Base-by-base conservation (phyloP, 495 filamentous ascomycete species). In the Annulohypoxylon moriforme region DNA sequence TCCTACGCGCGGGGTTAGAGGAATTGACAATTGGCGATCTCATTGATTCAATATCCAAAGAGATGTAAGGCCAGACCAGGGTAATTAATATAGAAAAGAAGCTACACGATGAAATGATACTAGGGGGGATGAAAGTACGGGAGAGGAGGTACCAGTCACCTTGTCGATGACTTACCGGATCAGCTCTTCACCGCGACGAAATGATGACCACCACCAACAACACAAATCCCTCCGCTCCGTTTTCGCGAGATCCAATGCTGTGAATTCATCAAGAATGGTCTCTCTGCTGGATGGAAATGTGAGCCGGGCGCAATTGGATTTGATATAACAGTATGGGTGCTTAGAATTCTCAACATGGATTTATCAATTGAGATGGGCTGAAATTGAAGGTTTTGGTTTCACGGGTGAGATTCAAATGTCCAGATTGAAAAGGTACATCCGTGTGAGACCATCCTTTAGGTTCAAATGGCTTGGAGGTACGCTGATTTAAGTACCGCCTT, bases 321-420 rank as follows among this genome's bases (percentile, higher is more conserved):
- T 36, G 14, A 24, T 20, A 40, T 24, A 20, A 49, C 31, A 38
- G 33, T 60, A 72, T 68, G 62, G 67, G 72, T 55, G 60, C 52
- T 60, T 25, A 42, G 42, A 46, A 27, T 50, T 62, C 16, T 16
- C n/a, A 58, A 40, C 71, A 73, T 69, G 14, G 46, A 67, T 18
- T 44, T 62, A 61, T 52, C 40, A 42, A 50, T 52, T 60, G 46
- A 38, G 72, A 74, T 69, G 73, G 69, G 69, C 74, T 77, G 73
- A 77, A 72, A 77, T 69, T 66, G 64, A 63, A 77, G 69, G 73
- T n/a, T 40, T 40, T 40, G 36, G 36, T 77, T 75, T 75, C 73
- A 73, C 75, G 73, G 63, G 73, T 73, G 67, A 70, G 73, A 70
- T 60, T 68, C 63, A 66, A 73, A 71, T 62, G 63, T 62, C 22